Evolutionary conservation across 2,329 filamentous ascomycete genomes (phyloP).

Genomic region (Venturia aucupariae): DNA sequence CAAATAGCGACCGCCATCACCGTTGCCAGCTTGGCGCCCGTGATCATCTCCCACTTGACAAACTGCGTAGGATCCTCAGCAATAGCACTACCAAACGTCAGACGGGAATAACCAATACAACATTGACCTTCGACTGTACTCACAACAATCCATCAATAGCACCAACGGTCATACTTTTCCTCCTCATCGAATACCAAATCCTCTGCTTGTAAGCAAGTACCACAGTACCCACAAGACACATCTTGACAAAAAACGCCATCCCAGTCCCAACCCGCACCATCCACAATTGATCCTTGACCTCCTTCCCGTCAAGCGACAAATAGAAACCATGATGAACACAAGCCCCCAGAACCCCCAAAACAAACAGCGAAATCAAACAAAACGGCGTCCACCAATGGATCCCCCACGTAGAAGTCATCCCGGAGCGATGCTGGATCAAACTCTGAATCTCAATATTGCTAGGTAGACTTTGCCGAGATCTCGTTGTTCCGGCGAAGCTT

Average conservation of each 20-base stretch:
- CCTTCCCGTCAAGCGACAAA: conserved; percentile 22
- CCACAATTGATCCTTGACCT: conserved; percentile 24
- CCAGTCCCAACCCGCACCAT: conserved; percentile 30
- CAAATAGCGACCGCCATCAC: conserved; percentile 13
- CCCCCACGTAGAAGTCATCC: not conserved
- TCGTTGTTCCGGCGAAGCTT: not conserved
- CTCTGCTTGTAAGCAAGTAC: conserved; percentile 29
- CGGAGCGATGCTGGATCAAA: not conserved
- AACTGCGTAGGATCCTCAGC: conserved; percentile 27
- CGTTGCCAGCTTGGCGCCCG: conserved; percentile 1
- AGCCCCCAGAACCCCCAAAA: conserved; percentile 25
- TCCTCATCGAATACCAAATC: conserved; percentile 30
- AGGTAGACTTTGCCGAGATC: not conserved
- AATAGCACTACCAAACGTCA: conserved; percentile 21
- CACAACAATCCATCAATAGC: conserved; percentile 30
- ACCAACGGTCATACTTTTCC: conserved; percentile 28
- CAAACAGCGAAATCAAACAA: conserved; percentile 21
- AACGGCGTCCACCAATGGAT: conserved; percentile 18
- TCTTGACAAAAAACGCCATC: conserved; percentile 30
- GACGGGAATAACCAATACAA: conserved; percentile 28
- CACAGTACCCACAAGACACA: conserved; percentile 26
- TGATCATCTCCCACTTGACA: conserved; percentile 23
- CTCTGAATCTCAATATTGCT: not conserved
- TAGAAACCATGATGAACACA: conserved; percentile 31
- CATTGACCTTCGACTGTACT: conserved; percentile 27